These are phyloP conservation scores for Alternaria consortialis DNA, from an alignment of 2,329 filamentous ascomycete species.

Conservation along the genomic window DNA sequence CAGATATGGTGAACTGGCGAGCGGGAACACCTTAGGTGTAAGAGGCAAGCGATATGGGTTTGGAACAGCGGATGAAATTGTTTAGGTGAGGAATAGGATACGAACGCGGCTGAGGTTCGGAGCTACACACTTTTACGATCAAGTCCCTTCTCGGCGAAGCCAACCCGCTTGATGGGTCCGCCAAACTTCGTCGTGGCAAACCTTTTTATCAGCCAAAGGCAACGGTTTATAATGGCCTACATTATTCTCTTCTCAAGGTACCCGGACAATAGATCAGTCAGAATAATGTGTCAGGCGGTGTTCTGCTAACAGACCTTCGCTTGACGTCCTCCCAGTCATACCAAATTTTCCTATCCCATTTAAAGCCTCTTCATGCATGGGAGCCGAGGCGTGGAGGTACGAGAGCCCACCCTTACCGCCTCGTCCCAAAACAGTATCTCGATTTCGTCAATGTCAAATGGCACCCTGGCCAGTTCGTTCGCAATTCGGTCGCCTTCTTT, in stretches of 20 bases:
- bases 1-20: neutral
- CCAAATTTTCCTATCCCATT: no score
- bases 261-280: neutral
- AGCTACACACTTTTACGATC: no score
- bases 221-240: neutral
- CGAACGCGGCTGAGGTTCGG: no score
- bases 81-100: neutral
- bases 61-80: neutral
- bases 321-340: neutral
- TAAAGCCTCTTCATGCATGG: no score
- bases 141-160: no score
- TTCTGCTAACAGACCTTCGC: neutral
- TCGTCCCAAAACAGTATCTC: neutral
- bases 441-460: neutral
- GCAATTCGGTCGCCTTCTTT: neutral
- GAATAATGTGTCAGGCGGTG: neutral
- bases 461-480: neutral
- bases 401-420: neutral
- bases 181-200: no score
- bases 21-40: neutral
- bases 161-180: neutral
- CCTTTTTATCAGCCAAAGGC: neutral
- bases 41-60: neutral
- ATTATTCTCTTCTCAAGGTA: neutral
- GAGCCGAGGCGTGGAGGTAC: no score